Conservation (phyloP, 1,139 yeast genomes). For the Candida sanyaensis region DNA sequence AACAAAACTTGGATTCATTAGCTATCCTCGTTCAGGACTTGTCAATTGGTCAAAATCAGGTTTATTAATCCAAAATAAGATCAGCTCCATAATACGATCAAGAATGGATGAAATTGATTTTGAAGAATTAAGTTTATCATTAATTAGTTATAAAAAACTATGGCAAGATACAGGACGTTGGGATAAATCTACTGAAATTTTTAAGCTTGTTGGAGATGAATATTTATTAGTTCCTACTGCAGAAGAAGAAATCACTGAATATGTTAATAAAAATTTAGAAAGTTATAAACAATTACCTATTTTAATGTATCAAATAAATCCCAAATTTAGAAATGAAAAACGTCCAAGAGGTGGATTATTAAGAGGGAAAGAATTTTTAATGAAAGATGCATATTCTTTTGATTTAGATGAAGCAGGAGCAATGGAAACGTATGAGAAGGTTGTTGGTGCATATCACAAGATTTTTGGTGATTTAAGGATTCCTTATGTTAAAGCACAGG, state of each 20-base stretch:
- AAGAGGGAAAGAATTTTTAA: conserved; percentile 84
- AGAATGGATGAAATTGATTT: conserved; percentile 61
- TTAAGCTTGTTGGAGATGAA: conserved; percentile 54
- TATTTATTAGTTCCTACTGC: conserved; percentile 85
- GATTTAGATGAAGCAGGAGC: conserved; percentile 61
- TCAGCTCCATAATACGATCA: conserved; percentile 57
- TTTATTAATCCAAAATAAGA: conserved; percentile 54
- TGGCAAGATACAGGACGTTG: conserved; percentile 85
- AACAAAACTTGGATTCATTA: conserved; percentile 55
- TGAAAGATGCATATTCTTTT: conserved; percentile 96
- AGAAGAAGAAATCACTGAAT: conserved; percentile 85
- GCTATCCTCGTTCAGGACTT: conserved; percentile 67
- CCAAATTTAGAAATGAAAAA: conserved; percentile 84
- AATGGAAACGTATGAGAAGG: conserved; percentile 57
- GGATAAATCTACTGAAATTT: conserved; percentile 56
- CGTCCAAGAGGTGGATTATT: conserved; percentile 90
- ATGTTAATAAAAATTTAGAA: conserved; percentile 52
- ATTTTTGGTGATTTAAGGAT: conserved; percentile 71
- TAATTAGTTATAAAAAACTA: conserved; percentile 58
- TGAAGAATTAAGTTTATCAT: conserved; percentile 68
- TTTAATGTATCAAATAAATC: conserved; percentile 73
- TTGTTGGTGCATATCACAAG: conserved; percentile 61
- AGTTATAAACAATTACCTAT: conserved; percentile 76
- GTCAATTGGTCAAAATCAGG: conserved; percentile 85
- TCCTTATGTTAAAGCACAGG: conserved; percentile 80